Evolutionary conservation across 163 green algal genomes (phyloP), one percentile per base, ranked within the genome.

Genomic region (Scenedesmus sp.): DNA sequence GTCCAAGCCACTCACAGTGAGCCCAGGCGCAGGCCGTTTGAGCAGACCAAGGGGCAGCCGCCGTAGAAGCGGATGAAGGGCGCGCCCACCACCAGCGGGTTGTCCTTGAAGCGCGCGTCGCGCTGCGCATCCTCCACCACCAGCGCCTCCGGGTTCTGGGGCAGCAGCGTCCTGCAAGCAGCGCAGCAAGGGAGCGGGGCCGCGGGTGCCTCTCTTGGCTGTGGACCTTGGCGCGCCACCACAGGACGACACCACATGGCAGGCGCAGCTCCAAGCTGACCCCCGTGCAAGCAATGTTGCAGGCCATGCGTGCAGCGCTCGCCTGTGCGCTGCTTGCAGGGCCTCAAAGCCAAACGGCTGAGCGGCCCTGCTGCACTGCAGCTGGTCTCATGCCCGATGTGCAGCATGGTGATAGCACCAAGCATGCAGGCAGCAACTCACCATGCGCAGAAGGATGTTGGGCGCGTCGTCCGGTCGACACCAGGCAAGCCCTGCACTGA

Each of bases 381-480:
- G 33, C 72, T 33, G 65, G 30, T 3, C 1, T 7, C 59, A 72
- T 65, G 42, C 18, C 80, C 44, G 22, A 44, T 42, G 24, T 30
- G 42, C 44, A 26, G 80, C 44, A 26, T 61, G 44, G 10, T 70
- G 80, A 16, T 86, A 26, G 10, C 1, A 24, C 15, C 35, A 43
- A 16, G 46, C 26, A 65, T 30, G 44, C 35, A 24, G 51, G n/a
- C 2, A 51, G 40, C 24, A 3, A 81, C 94, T 81, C 76, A 96
- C 94, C 96, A 97, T 12, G 95, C 96, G 79, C 96, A 98, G 90
- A 98, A 98, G 4, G 95, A 97, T 3, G 90, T 94, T 46, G 93
- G 91, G 0, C 96, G 82, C 46, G 93, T 90, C 0, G 96, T 97
- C 83, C 96, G 85, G 76, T 46, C 91, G 2, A 86, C 81, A 0